Evolutionary conservation across 2,329 filamentous ascomycete genomes (phyloP), one percentile per base, ranked within the genome.

Genomic region (Biscogniauxia mediterranea): DNA sequence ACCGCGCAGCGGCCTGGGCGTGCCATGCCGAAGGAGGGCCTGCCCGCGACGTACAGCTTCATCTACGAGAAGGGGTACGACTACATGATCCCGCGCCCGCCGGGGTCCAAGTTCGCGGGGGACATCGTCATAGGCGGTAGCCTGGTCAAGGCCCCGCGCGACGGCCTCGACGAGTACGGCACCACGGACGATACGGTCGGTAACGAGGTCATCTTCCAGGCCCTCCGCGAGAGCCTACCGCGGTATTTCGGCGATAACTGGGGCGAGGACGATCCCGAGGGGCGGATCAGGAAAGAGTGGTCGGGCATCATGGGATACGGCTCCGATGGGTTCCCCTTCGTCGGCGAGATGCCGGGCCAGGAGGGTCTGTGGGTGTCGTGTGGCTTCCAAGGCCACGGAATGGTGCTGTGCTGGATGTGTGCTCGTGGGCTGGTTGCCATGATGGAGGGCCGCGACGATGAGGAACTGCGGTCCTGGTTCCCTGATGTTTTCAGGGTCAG

Each of bases 301-400:
- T 80, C 80, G 11, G 84, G 84, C 1, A 82, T 85, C 64, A 86
- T 85, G 81, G 83, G 82, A 0, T 84, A 80, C 64, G 83, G 78
- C 7, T 74, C 78, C 2, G 84, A 87, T 68, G 79, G 79, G 0
- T 74, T 81, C 52, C 84, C 84, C 0, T 77, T 84, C 52, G 80
- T 86, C 0, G 84, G 84, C 0, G 73, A 77, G 61, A 73, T 85
- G 60, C 78, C 78, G 2, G 77, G 71, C 0, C 71, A 79, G 51
- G 65, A 75, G 80, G 56, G 81, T 0, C 68, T 89, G 21, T 88
- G 83, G 78, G 75, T 87, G 1, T 78, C 80, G 32, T 84, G 83
- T 2, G 81, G 84, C 5, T 89, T 89, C 64, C 87, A 88, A 64
- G 88, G 88, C 0, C 85, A 89, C 70, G 86, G 86, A 0, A 89